Percentiles rank a stretch among this genome's conserved stretches.
These are phyloP conservation scores for Wickerhamiella alocasiicola DNA, from an alignment of 805 yeast genomes.

Conservation along the genomic window DNA sequence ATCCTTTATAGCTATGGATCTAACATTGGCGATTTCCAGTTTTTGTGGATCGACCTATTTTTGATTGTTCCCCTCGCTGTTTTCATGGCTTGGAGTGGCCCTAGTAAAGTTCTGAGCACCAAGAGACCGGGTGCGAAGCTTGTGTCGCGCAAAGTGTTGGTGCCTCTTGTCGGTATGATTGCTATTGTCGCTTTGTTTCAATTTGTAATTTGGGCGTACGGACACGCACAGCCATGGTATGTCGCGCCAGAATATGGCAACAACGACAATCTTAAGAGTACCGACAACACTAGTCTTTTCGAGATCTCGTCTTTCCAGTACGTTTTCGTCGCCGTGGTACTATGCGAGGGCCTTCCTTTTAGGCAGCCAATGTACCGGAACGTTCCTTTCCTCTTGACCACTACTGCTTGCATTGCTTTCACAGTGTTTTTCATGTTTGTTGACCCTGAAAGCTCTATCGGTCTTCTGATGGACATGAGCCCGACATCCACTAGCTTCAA, in stretches of 20 bases:
- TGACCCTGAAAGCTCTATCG: constrained; percentile 41
- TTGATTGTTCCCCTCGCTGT: constrained; percentile 89
- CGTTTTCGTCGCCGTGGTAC: constrained; percentile 66
- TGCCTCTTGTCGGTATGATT: constrained; percentile 74
- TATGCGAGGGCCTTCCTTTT: constrained; percentile 90
- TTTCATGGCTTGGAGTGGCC: constrained; percentile 93
- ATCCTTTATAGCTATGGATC: constrained; percentile 79
- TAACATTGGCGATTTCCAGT: constrained; percentile 93
- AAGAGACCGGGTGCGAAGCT: constrained; percentile 91
- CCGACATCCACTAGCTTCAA: constrained; percentile 41
- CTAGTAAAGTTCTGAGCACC: constrained; percentile 42
- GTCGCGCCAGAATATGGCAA: constrained; percentile 68
- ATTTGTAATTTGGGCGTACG: constrained; percentile 52
- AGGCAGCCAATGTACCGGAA: constrained; percentile 59
- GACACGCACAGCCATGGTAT: constrained; percentile 55
- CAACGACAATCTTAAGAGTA: constrained; percentile 64
- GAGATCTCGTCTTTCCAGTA: constrained; percentile 78
- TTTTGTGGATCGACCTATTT: constrained; percentile 81
- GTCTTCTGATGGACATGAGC: constrained; percentile 66
- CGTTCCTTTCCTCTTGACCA: constrained; percentile 55
- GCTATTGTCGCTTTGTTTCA: constrained; percentile 53
- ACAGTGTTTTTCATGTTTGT: constrained; percentile 43
- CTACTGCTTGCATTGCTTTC: constrained; percentile 36
- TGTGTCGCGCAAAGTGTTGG: constrained; percentile 74
- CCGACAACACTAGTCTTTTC: constrained; percentile 83